phyloP scores from a whole-genome alignment of 1,284 basidiomycete species.

The Tilletia setariae region DNA sequence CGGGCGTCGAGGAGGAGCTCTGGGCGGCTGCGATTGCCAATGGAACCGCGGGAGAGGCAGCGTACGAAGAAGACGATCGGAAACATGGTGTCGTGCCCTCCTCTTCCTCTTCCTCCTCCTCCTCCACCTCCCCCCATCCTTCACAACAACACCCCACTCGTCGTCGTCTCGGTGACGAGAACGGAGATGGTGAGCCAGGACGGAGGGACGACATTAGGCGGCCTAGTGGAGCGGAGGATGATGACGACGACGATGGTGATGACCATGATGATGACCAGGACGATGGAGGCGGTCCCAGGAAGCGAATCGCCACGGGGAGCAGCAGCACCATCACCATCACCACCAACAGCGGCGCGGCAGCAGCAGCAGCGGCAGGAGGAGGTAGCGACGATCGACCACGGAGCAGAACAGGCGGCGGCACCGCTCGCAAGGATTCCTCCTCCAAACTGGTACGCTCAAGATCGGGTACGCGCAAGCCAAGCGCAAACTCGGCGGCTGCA shows the following conservation, averaged over 20 bases:
- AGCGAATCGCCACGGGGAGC: constrained; percentile 11
- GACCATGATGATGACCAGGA: constrained; percentile 47
- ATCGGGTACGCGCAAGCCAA: not conserved
- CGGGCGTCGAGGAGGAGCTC: constrained; percentile 49
- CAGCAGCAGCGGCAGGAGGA: not conserved
- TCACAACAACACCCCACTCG: too few relatives aligned
- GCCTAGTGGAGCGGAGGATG: not conserved
- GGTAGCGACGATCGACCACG: not conserved
- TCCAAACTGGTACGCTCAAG: not conserved
- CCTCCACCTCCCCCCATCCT: not conserved
- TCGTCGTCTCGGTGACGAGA: too few relatives aligned
- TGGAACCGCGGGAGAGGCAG: constrained; percentile 1
- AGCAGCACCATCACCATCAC: not conserved
- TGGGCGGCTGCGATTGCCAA: constrained; percentile 4
- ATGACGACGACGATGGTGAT: constrained; percentile 19
- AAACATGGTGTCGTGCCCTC: too few relatives aligned
- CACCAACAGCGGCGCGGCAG: not conserved
- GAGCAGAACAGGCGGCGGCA: not conserved
- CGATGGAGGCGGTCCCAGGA: constrained; percentile 18
- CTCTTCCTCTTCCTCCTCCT: too few relatives aligned
- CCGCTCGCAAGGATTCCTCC: not conserved
- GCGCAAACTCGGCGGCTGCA: too few relatives aligned
- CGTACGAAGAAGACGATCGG: not conserved
- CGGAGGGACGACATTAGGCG: too few relatives aligned
- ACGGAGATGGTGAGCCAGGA: not conserved